A percentile compares a stretch with the other conserved stretches of the same genome.
phyloP scores from a whole-genome alignment of 139 green algal species.

The Micractinium sp. region DNA sequence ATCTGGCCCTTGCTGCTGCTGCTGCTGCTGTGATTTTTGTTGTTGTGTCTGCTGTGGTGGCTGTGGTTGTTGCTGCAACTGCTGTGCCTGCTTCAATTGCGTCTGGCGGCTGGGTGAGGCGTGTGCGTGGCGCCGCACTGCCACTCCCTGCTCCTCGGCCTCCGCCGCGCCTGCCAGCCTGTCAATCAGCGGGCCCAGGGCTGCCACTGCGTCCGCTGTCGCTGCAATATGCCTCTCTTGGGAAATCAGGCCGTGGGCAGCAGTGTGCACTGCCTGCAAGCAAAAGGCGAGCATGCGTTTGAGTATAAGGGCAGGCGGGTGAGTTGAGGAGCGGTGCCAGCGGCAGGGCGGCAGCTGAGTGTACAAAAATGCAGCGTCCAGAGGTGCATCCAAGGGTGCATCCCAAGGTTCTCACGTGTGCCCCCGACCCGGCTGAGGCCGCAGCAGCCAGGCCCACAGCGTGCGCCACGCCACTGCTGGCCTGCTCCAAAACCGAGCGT shows the following conservation, averaged over 20 bases:
- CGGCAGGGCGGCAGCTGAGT: background rate
- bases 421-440: background rate
- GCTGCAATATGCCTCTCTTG: background rate
- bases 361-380: background rate
- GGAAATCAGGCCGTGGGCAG: background rate
- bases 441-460: background rate
- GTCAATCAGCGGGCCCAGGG: background rate
- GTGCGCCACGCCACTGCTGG: background rate
- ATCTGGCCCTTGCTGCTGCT: background rate
- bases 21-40: background rate
- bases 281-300: background rate
- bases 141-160: no score
- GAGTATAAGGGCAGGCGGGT: background rate
- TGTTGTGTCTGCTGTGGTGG: background rate
- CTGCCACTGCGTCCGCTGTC: background rate
- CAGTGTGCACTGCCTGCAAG: conserved; percentile 25
- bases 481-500: background rate
- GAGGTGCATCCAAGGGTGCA: background rate
- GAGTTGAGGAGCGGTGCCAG: background rate
- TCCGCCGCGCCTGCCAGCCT: background rate
- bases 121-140: no score
- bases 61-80: background rate
- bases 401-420: background rate
- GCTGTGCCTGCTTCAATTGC: background rate
- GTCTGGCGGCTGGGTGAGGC: background rate